A percentile compares a stretch with the other conserved stretches of the same genome.
phyloP scores from a whole-genome alignment of 2,329 filamentous ascomycete species.

The Colletotrichum sp. region DNA sequence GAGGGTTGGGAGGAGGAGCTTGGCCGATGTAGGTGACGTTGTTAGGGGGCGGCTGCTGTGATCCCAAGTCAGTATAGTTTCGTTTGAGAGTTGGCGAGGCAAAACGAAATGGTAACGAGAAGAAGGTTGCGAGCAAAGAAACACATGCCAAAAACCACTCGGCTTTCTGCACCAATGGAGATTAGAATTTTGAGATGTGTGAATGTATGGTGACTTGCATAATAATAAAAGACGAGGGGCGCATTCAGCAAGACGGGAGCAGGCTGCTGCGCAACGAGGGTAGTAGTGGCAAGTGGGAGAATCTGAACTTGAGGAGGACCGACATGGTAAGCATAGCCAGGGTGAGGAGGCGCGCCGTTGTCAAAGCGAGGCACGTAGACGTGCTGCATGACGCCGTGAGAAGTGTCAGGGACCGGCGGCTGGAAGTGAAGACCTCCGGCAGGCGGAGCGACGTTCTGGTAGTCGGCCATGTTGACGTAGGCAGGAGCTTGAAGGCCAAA shows the following conservation, averaged over 20 bases:
- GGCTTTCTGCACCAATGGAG: neutral
- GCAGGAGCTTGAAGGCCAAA: conserved; percentile 19
- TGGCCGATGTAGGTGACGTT: conserved; percentile 31
- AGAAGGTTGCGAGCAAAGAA: neutral
- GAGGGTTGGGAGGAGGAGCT: conserved; percentile 25
- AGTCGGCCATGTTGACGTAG: conserved; percentile 40
- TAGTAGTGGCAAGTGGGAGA: conserved; percentile 23
- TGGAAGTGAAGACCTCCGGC: conserved; percentile 57
- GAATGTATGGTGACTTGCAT: conserved; percentile 40
- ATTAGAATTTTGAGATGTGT: neutral
- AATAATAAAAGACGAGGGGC: conserved; percentile 28
- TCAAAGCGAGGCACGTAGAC: conserved; percentile 62
- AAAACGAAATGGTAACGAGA: neutral
- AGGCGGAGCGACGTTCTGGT: conserved; percentile 47
- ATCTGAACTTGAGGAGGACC: conserved; percentile 33
- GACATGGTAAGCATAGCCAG: conserved; percentile 32
- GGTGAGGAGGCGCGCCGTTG: conserved; percentile 28
- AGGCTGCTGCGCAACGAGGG: neutral
- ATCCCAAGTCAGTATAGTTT: conserved; percentile 19
- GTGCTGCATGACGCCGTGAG: conserved; percentile 59
- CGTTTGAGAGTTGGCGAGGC: neutral
- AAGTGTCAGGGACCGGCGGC: conserved; percentile 63
- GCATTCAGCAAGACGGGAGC: neutral
- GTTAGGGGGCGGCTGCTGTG: conserved; percentile 32
- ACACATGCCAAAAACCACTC: neutral